Evolutionary conservation across 2,329 filamentous ascomycete species (phyloP).

Genomic region (Pyricularia pennisetigena): DNA sequence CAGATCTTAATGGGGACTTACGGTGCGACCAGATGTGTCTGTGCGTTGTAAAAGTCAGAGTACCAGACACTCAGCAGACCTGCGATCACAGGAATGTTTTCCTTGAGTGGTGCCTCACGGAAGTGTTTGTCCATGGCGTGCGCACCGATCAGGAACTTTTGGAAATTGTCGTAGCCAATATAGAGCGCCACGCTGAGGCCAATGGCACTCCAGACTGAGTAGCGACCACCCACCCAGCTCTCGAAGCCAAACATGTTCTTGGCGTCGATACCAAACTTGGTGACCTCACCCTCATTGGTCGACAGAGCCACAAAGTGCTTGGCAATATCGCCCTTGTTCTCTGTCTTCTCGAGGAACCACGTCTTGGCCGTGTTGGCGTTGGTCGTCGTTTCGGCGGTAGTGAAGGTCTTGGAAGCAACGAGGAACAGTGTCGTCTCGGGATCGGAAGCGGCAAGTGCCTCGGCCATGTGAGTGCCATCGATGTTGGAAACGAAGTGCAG

Average conservation of each 20-base stretch:
- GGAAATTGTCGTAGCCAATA: conserved; percentile 96
- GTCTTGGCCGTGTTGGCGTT: conserved; percentile 95
- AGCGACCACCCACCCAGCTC: conserved; percentile 96
- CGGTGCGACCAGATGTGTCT: conserved; percentile 95
- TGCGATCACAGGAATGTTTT: conserved; percentile 91
- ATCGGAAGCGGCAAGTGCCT: conserved; percentile 79
- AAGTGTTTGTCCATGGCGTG: conserved; percentile 99
- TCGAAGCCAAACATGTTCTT: conserved; percentile 99
- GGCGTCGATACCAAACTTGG: conserved; percentile 96
- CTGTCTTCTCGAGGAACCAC: conserved; percentile 85
- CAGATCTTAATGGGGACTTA: conserved; percentile 33
- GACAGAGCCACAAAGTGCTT: conserved; percentile 99
- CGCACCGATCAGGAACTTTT: conserved; percentile 87
- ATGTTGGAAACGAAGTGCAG: conserved; percentile 99
- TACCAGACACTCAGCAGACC: conserved; percentile 97
- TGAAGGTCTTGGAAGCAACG: conserved; percentile 98
- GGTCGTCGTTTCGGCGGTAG: conserved; percentile 91
- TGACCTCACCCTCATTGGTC: conserved; percentile 89
- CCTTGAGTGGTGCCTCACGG: conserved; percentile 74
- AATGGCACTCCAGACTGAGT: conserved; percentile 98
- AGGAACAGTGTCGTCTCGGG: conserved; percentile 99
- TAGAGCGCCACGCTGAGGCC: conserved; percentile 90
- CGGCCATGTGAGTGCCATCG: conserved; percentile 94
- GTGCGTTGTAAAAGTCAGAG: conserved; percentile 95
- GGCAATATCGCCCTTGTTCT: conserved; percentile 73